Conservation (phyloP, 192 early-diverging fungal species). For the Coemansia nantahalensis region DNA sequence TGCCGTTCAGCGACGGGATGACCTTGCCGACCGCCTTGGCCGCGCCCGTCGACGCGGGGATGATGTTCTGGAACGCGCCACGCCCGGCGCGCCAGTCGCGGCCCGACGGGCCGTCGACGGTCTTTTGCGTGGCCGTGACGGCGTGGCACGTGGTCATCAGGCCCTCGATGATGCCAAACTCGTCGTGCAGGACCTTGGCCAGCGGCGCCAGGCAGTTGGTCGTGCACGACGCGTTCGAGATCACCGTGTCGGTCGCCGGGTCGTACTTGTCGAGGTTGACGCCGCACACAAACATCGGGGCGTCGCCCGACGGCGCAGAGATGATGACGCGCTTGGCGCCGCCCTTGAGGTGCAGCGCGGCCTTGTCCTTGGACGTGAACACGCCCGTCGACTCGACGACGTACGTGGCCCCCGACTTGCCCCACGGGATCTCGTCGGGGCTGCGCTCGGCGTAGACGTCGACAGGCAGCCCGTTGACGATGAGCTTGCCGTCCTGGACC, state of each 20-base stretch:
- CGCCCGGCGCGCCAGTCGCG: conserved; percentile 98
- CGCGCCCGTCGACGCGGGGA: conserved; percentile 96
- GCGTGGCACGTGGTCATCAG: conserved; percentile 99
- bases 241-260: conserved; percentile 68
- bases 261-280: conserved; percentile 98
- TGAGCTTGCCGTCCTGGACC: conserved; percentile 80
- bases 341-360: conserved; percentile 79
- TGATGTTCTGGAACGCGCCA: conserved; percentile 97
- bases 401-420: conserved; percentile 74
- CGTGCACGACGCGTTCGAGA: conserved; percentile 99
- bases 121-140: conserved; percentile 99
- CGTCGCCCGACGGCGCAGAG: conserved; percentile 93
- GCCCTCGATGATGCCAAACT: conserved; percentile 94
- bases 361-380: conserved; percentile 92
- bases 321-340: conserved; percentile 99
- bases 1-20: conserved; percentile 89
- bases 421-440: conserved; percentile 92
- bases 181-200: conserved; percentile 94
- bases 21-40: conserved; percentile 99
- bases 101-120: conserved; percentile 95
- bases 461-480: conserved; percentile 85
- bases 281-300: conserved; percentile 97
- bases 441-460: conserved; percentile 70
- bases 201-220: conserved; percentile 99
- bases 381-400: conserved; percentile 99